phyloP scores from a whole-genome alignment of 805 yeast species.

The Torulaspora quercuum region DNA sequence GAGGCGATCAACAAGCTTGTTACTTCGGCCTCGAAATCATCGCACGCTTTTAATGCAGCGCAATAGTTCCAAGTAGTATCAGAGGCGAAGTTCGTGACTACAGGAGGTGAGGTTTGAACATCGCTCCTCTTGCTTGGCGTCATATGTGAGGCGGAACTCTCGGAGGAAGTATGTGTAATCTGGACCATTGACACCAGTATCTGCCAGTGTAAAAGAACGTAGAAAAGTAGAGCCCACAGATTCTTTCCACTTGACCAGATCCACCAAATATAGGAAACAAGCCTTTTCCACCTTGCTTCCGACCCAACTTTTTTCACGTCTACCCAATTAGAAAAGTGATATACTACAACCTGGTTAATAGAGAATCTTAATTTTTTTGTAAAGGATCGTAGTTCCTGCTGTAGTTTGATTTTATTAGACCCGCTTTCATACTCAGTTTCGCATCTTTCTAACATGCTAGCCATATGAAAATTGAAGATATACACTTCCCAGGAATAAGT shows the following conservation, averaged over 20 bases:
- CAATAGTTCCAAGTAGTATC: conserved; percentile 4
- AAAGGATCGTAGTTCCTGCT: conserved; percentile 9
- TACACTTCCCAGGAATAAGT: conserved; percentile 7
- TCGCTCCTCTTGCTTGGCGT: no score
- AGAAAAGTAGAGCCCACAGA: conserved; percentile 13
- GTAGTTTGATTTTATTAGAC: conserved; percentile 5
- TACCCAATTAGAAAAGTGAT: conserved; percentile 7
- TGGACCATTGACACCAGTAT: conserved; percentile 4
- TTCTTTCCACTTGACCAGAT: conserved; percentile 15
- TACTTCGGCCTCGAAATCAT: conserved; percentile 6
- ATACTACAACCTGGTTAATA: conserved; percentile 5
- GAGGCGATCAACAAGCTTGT: conserved; percentile 5
- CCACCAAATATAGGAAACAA: conserved; percentile 15
- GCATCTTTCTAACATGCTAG: conserved; percentile 2
- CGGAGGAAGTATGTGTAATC: not conserved
- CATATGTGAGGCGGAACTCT: not conserved
- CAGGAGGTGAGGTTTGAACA: not conserved
- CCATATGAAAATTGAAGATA: conserved; percentile 12
- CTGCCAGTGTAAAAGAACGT: conserved; percentile 16
- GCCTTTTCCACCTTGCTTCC: conserved; percentile 5
- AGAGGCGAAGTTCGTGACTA: conserved; percentile 1
- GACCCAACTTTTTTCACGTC: conserved; percentile 1
- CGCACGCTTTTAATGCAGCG: conserved; percentile 6
- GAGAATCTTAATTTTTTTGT: conserved; percentile 7
- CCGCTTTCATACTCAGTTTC: conserved; percentile 1